Percentiles rank a stretch among this genome's conserved stretches.
Conservation (phyloP, 768 basidiomycete species). For the Mycena chlorophos region DNA sequence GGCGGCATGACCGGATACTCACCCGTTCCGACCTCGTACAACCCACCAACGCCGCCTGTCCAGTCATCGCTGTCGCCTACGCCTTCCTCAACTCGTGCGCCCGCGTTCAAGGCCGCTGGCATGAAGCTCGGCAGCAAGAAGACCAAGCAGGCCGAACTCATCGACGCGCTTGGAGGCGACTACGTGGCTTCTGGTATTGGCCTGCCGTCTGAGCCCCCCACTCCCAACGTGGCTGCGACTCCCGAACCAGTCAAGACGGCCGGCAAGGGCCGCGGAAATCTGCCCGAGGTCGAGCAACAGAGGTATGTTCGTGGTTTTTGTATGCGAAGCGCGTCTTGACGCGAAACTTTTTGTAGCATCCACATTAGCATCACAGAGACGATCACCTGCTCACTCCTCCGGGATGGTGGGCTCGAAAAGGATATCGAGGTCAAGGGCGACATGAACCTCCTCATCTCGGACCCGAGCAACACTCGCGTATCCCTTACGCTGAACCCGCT, state of each 20-base stretch:
- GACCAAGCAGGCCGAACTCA: slow-evolving; percentile 81
- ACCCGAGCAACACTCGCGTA: slow-evolving; percentile 70
- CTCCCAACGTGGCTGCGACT: slow-evolving; percentile 23
- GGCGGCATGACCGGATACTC: slow-evolving; percentile 72
- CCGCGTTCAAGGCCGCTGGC: slow-evolving; percentile 89
- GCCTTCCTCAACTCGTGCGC: slow-evolving; percentile 54
- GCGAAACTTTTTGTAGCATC: slow-evolving; percentile 51
- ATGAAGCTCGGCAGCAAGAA: slow-evolving; percentile 98
- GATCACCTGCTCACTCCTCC: slow-evolving; percentile 75
- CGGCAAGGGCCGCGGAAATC: slow-evolving; percentile 55
- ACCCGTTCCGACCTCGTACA: slow-evolving; percentile 47
- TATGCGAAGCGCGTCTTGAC: neutral
- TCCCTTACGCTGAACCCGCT: slow-evolving; percentile 62
- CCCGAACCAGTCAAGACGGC: slow-evolving; percentile 25
- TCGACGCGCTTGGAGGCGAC: slow-evolving; percentile 86
- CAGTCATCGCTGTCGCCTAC: slow-evolving; percentile 45
- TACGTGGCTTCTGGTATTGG: slow-evolving; percentile 40
- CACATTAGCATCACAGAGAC: slow-evolving; percentile 86
- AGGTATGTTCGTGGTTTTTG: slow-evolving; percentile 47
- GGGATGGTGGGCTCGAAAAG: slow-evolving; percentile 83
- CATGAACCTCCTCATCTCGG: slow-evolving; percentile 87
- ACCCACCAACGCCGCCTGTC: slow-evolving; percentile 69
- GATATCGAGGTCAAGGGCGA: slow-evolving; percentile 92
- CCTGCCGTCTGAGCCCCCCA: slow-evolving; percentile 42
- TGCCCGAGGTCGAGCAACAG: slow-evolving; percentile 75